Percentiles rank a stretch among this genome's conserved stretches.
These are phyloP conservation scores for Trichosporon faecale DNA, from an alignment of 1,284 basidiomycete genomes.

Conservation along the genomic window DNA sequence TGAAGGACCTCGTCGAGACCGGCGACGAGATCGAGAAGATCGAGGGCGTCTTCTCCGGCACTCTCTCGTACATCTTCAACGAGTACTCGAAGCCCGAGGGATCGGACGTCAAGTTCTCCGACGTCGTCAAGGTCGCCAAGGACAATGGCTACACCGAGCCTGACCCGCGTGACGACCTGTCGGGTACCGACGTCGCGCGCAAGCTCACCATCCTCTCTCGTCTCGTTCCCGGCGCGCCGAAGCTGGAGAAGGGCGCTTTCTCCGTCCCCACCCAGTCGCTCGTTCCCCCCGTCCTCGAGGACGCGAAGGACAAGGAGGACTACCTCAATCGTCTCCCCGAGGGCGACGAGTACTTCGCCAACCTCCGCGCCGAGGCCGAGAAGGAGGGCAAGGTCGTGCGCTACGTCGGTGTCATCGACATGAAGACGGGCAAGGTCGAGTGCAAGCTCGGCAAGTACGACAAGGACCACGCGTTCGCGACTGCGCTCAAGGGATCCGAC, in stretches of 20 bases:
- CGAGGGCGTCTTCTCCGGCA: slow-evolving; percentile 71
- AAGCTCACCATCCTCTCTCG: slow-evolving; percentile 95
- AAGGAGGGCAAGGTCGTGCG: slow-evolving; percentile 77
- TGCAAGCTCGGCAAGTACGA: slow-evolving; percentile 90
- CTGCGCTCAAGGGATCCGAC: slow-evolving; percentile 89
- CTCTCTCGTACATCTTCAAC: slow-evolving; percentile 99
- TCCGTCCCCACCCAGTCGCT: slow-evolving; percentile 82
- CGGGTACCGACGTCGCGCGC: slow-evolving; percentile 92
- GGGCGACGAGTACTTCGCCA: slow-evolving; percentile 77
- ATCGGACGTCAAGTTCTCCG: slow-evolving; percentile 65
- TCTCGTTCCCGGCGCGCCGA: slow-evolving; percentile 56
- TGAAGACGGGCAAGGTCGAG: slow-evolving; percentile 68
- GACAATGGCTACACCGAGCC: slow-evolving; percentile 97
- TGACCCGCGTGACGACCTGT: slow-evolving; percentile 92
- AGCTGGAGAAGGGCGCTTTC: slow-evolving; percentile 66
- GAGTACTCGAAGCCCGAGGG: slow-evolving; percentile 66
- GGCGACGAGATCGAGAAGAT: slow-evolving; percentile 73
- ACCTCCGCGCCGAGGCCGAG: slow-evolving; percentile 71
- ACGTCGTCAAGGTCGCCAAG: slow-evolving; percentile 82
- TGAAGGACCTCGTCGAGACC: slow-evolving; percentile 86
- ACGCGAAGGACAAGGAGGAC: slow-evolving; percentile 68
- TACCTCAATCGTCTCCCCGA: slow-evolving; percentile 78
- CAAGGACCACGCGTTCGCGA: slow-evolving; percentile 85
- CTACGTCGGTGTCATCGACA: slow-evolving; percentile 93
- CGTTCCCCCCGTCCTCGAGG: slow-evolving; percentile 71